phyloP scores from a whole-genome alignment of 164 flowering plant genomes.

The Magnolia changhungtana region DNA sequence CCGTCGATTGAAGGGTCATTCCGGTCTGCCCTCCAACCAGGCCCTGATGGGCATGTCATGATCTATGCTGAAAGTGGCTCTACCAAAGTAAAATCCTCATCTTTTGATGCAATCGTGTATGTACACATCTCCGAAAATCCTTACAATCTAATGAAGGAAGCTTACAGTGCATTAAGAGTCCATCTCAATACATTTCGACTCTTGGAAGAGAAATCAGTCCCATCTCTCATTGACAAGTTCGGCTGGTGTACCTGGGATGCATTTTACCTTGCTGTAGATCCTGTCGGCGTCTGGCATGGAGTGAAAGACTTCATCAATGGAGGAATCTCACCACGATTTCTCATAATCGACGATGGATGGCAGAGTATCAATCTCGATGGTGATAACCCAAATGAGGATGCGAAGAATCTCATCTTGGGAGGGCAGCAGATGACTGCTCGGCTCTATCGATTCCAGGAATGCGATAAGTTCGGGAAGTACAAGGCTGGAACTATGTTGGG shows the following conservation, averaged over 20 bases:
- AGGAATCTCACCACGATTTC: conserved; percentile 59
- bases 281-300: conserved; percentile 70
- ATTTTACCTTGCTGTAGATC: conserved; percentile 68
- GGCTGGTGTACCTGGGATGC: conserved; percentile 99
- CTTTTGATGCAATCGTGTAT: conserved; percentile 57
- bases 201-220: conserved; percentile 61
- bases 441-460: conserved; percentile 57
- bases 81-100: conserved; percentile 34
- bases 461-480: conserved; percentile 64
- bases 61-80: conserved; percentile 78
- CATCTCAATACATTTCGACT: conserved; percentile 72
- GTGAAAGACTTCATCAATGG: conserved; percentile 56
- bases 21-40: conserved; percentile 70
- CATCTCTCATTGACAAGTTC: conserved; percentile 58
- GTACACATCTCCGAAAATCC: conserved; percentile 74
- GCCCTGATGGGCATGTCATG: conserved; percentile 53
- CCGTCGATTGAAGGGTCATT: conserved; percentile 59
- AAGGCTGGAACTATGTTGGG: conserved; percentile 45
- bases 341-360: conserved; percentile 92
- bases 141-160: conserved; percentile 70
- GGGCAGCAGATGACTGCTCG: conserved; percentile 86
- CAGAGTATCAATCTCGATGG: conserved; percentile 63
- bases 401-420: conserved; percentile 65
- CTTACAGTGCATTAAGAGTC: conserved; percentile 57
- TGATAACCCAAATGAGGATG: conserved; percentile 48